Conservation (phyloP, 495 filamentous ascomycete species). For the Aspergillus haitiensis region DNA sequence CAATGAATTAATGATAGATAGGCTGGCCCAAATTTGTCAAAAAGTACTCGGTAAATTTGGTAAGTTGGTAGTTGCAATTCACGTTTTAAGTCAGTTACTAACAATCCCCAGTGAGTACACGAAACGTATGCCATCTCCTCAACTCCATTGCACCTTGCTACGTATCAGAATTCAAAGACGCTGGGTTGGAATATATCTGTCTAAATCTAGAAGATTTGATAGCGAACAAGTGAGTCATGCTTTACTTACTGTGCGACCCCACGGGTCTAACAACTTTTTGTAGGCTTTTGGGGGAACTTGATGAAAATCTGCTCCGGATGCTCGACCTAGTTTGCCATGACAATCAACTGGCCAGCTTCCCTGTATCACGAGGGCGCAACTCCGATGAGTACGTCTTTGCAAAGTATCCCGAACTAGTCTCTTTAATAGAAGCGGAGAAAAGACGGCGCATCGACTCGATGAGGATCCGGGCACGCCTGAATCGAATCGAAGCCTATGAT, state of each 20-base stretch:
- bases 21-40: slow-evolving; percentile 87
- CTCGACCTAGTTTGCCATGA: slow-evolving; percentile 75
- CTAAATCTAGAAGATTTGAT: slow-evolving; percentile 86
- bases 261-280: slow-evolving; percentile 21
- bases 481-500: slow-evolving; percentile 58
- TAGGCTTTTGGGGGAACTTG: slow-evolving; percentile 78
- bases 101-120: slow-evolving; percentile 62
- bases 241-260: not conserved
- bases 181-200: slow-evolving; percentile 86
- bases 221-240: slow-evolving; percentile 65
- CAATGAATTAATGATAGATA: slow-evolving; percentile 93
- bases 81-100: slow-evolving; percentile 23
- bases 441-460: slow-evolving; percentile 60
- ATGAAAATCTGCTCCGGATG: slow-evolving; percentile 74
- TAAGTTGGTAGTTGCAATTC: slow-evolving; percentile 29
- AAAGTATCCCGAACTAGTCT: slow-evolving; percentile 65
- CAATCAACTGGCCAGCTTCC: slow-evolving; percentile 75
- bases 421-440: slow-evolving; percentile 52
- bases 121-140: slow-evolving; percentile 81
- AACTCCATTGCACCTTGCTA: slow-evolving; percentile 81
- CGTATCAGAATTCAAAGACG: slow-evolving; percentile 83
- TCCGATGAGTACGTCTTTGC: slow-evolving; percentile 69
- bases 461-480: slow-evolving; percentile 57
- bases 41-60: slow-evolving; percentile 81
- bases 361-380: slow-evolving; percentile 71